These are phyloP conservation scores for Candida piceae DNA, from an alignment of 805 yeast genomes.

Conservation along the genomic window DNA sequence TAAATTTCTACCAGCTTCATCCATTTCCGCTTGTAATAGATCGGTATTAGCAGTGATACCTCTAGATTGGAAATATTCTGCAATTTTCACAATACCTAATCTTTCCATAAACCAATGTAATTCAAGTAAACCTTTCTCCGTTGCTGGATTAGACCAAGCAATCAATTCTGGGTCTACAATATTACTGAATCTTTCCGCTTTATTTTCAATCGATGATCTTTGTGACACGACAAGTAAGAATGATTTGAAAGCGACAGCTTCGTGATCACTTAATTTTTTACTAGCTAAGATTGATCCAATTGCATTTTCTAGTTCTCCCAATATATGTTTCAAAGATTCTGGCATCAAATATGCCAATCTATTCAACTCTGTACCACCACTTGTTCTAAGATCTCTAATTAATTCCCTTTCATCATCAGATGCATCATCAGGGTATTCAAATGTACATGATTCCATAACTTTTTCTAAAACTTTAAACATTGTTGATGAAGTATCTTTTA, in stretches of 20 bases:
- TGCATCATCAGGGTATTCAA: conserved; percentile 59
- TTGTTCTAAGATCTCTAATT: conserved; percentile 80
- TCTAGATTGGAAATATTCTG: conserved; percentile 80
- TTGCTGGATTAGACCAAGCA: conserved; percentile 90
- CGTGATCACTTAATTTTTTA: conserved; percentile 78
- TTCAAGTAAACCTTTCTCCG: conserved; percentile 84
- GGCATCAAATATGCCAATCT: conserved; percentile 95
- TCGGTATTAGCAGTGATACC: conserved; percentile 76
- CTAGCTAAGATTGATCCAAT: conserved; percentile 65
- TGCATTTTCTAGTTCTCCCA: conserved; percentile 76
- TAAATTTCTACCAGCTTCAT: conserved; percentile 75
- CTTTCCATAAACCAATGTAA: conserved; percentile 98
- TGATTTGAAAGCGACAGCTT: conserved; percentile 88
- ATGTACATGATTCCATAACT: conserved; percentile 77
- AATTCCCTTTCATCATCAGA: conserved; percentile 69
- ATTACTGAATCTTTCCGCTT: conserved; percentile 66
- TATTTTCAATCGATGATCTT: conserved; percentile 67
- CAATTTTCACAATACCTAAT: conserved; percentile 89
- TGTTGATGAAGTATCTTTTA: conserved; percentile 68
- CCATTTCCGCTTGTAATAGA: conserved; percentile 76
- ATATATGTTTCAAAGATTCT: conserved; percentile 74
- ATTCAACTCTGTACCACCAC: conserved; percentile 92
- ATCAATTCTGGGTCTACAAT: conserved; percentile 90
- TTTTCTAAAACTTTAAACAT: conserved; percentile 84
- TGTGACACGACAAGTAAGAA: conserved; percentile 89